These are phyloP conservation scores for Magnolia officinalis DNA, from an alignment of 164 flowering plant species.

Conservation along the genomic window DNA sequence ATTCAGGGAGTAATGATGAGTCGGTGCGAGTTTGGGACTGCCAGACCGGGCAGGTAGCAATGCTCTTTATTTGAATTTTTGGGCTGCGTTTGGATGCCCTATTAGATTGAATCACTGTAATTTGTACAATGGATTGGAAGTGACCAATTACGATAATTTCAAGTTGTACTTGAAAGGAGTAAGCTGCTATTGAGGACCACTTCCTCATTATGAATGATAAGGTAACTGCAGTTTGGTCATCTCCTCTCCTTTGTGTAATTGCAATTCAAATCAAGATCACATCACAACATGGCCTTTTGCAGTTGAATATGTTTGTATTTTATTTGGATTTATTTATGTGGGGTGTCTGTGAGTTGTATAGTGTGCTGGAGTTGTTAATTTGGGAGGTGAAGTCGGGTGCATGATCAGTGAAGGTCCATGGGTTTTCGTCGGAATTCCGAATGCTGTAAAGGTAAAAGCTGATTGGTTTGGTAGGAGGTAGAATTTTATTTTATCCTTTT, in stretches of 20 bases:
- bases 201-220: neutral
- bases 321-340: neutral
- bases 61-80: neutral
- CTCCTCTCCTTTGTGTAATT: neutral
- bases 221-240: neutral
- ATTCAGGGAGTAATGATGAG: conserved; percentile 69
- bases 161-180: neutral
- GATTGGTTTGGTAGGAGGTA: neutral
- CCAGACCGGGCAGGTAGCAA: conserved; percentile 73
- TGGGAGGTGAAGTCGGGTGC: conserved; percentile 87
- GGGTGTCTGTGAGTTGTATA: conserved; percentile 23
- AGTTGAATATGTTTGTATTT: neutral
- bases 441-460: conserved; percentile 66
- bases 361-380: conserved; percentile 56
- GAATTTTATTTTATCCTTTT: neutral
- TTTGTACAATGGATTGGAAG: conserved; percentile 1
- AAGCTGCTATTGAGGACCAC: neutral
- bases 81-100: neutral
- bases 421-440: conserved; percentile 86
- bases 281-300: neutral
- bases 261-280: too few species aligned
- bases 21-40: conserved; percentile 79
- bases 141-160: neutral
- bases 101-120: neutral
- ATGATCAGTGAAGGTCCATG: conserved; percentile 97